phyloP scores from a whole-genome alignment of 305 asterid genomes.

The Euphrasia arctica region DNA sequence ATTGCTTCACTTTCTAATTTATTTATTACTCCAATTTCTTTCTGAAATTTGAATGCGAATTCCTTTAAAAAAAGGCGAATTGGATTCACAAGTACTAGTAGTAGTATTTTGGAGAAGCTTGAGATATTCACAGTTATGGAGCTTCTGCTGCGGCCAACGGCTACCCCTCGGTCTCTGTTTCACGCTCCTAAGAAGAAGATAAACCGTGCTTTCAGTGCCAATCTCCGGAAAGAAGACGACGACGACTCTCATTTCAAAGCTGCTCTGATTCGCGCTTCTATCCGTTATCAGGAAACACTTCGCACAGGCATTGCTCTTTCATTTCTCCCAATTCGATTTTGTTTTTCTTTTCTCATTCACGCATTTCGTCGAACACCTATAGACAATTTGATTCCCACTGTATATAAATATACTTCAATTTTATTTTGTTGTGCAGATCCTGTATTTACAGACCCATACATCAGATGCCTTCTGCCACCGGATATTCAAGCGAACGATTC shows the following conservation, averaged over 20 bases:
- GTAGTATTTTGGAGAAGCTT: no score
- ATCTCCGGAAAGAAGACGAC: constrained; percentile 17
- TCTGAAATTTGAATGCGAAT: no score
- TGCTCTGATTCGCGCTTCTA: constrained; percentile 53
- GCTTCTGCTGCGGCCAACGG: constrained; percentile 21
- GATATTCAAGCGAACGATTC: constrained; percentile 29
- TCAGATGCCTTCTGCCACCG: constrained; percentile 62
- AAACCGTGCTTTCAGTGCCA: constrained; percentile 28
- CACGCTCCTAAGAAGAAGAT: constrained; percentile 24
- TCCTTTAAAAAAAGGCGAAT: no score
- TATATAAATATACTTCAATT: no score
- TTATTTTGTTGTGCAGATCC: constrained; percentile 47
- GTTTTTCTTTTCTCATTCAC: constrained; percentile 14
- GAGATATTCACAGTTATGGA: constrained; percentile 26
- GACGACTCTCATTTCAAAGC: constrained; percentile 33
- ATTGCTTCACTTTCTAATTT: no score
- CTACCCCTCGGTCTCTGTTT: constrained; percentile 22
- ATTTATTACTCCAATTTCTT: no score
- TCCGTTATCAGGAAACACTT: constrained; percentile 67
- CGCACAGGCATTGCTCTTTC: constrained; percentile 49
- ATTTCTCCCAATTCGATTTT: neutral
- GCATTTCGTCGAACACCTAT: constrained; percentile 30
- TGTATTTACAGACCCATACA: constrained; percentile 69
- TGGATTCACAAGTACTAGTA: no score
- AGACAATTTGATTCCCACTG: neutral